These are phyloP conservation scores for Talaromyces ruber DNA, from an alignment of 495 filamentous ascomycete genomes.

Conservation along the genomic window DNA sequence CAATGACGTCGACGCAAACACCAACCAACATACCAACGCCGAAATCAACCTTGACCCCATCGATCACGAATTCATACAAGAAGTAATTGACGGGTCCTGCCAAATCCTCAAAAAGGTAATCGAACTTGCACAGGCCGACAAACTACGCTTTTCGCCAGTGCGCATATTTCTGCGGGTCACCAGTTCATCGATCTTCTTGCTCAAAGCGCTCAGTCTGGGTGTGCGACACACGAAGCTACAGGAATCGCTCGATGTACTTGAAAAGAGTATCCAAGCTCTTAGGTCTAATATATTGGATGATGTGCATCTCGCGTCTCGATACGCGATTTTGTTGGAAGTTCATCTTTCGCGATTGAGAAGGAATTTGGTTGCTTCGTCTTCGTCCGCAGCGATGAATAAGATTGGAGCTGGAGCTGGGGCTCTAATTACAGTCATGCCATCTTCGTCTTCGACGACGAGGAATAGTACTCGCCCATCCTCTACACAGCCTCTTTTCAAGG, in stretches of 20 bases:
- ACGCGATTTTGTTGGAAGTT: constrained; percentile 41
- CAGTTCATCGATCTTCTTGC: constrained; percentile 43
- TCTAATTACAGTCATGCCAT: background rate
- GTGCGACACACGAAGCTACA: constrained; percentile 38
- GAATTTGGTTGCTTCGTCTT: constrained; percentile 23
- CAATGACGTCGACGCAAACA: constrained; percentile 27
- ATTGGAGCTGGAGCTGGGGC: background rate
- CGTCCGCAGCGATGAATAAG: constrained; percentile 10
- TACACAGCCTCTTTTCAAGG: background rate
- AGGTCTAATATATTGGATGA: constrained; percentile 43
- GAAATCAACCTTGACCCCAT: constrained; percentile 43
- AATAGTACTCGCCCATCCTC: constrained; percentile 3
- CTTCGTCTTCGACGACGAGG: background rate
- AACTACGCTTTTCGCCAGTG: constrained; percentile 41
- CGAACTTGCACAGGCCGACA: constrained; percentile 31
- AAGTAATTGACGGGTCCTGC: constrained; percentile 46
- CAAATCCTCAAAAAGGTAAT: constrained; percentile 40
- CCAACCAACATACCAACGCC: constrained; percentile 18
- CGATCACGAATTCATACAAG: constrained; percentile 48
- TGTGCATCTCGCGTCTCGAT: constrained; percentile 43
- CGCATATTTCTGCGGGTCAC: constrained; percentile 44
- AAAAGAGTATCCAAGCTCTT: constrained; percentile 38
- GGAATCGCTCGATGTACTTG: constrained; percentile 39
- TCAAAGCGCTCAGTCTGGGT: constrained; percentile 45
- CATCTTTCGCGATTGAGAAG: constrained; percentile 37